Percentiles rank a stretch among this genome's conserved stretches.
These are phyloP conservation scores for Hericium alpestre DNA, from an alignment of 768 basidiomycete species.

Conservation along the genomic window DNA sequence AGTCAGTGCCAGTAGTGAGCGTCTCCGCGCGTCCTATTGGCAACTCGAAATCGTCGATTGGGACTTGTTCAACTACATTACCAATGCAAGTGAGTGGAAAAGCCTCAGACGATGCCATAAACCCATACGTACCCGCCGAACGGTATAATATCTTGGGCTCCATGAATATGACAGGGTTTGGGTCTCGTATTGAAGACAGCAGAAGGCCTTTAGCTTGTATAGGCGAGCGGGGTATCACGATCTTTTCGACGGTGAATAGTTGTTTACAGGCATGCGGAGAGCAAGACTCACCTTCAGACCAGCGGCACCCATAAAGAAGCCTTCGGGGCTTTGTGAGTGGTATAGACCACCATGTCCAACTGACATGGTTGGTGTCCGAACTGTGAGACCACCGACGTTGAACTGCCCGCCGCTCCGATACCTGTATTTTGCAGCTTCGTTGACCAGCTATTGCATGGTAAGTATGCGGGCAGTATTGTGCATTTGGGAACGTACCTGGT, in stretches of 20 bases:
- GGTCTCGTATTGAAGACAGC: slow-evolving; percentile 78
- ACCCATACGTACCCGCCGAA: slow-evolving; percentile 49
- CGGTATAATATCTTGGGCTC: slow-evolving; percentile 92
- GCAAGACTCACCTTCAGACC: slow-evolving; percentile 61
- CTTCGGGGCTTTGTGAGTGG: slow-evolving; percentile 93
- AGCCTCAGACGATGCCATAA: background rate
- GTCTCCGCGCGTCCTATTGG: slow-evolving; percentile 76
- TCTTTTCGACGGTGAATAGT: slow-evolving; percentile 14
- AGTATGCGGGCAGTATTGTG: background rate
- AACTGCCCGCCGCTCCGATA: slow-evolving; percentile 82
- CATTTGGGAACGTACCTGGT: slow-evolving; percentile 46
- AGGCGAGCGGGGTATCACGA: slow-evolving; percentile 91
- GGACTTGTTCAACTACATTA: slow-evolving; percentile 76
- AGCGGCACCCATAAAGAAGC: slow-evolving; percentile 84
- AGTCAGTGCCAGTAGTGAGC: slow-evolving; percentile 62
- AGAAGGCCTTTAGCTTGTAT: slow-evolving; percentile 93
- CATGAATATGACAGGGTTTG: slow-evolving; percentile 91
- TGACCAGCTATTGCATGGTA: slow-evolving; percentile 53
- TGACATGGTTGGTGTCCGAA: slow-evolving; percentile 82
- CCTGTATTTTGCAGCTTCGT: slow-evolving; percentile 88
- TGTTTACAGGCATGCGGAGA: background rate
- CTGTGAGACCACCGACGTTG: slow-evolving; percentile 73
- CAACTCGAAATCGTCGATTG: slow-evolving; percentile 76
- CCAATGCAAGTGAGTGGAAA: background rate
- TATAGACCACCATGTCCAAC: slow-evolving; percentile 89